phyloP scores from a whole-genome alignment of 805 yeast species.

The Metschnikowia picachoensis region DNA sequence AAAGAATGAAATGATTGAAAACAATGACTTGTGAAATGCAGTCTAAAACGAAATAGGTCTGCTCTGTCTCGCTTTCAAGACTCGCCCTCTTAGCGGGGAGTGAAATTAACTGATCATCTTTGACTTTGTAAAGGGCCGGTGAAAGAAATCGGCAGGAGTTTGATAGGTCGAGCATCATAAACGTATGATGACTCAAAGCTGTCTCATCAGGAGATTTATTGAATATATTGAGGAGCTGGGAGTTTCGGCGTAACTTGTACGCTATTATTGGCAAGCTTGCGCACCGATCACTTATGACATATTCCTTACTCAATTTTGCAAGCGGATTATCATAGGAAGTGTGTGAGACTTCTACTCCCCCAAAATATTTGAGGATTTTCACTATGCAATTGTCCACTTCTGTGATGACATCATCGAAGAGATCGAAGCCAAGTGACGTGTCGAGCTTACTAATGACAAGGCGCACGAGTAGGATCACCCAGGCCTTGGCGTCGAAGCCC shows the following conservation, averaged over 20 bases:
- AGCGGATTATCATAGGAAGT: constrained; percentile 22
- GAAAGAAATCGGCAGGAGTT: constrained; percentile 23
- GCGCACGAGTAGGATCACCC: constrained; percentile 29
- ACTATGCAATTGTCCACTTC: constrained; percentile 26
- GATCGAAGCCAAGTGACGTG: constrained; percentile 31
- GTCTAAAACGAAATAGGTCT: constrained; percentile 28
- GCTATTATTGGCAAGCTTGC: constrained; percentile 27
- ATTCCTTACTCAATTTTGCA: constrained; percentile 13
- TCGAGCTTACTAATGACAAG: constrained; percentile 34
- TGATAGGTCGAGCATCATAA: constrained; percentile 18
- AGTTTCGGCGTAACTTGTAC: constrained; percentile 34
- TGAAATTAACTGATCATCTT: background rate
- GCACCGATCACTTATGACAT: constrained; percentile 26
- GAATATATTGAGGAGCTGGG: constrained; percentile 34
- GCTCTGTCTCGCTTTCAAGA: background rate
- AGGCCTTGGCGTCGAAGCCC: constrained; percentile 32
- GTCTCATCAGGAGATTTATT: constrained; percentile 46
- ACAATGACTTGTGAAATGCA: constrained; percentile 25
- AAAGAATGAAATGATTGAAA: constrained; percentile 14
- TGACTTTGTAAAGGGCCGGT: constrained; percentile 26
- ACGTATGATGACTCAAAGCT: constrained; percentile 36
- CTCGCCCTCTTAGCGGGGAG: constrained; percentile 18
- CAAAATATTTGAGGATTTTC: constrained; percentile 26
- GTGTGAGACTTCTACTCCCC: constrained; percentile 18
- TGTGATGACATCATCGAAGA: constrained; percentile 25